Evolutionary conservation across 2,329 filamentous ascomycete genomes (phyloP).

Genomic region (Alternaria arborescens): DNA sequence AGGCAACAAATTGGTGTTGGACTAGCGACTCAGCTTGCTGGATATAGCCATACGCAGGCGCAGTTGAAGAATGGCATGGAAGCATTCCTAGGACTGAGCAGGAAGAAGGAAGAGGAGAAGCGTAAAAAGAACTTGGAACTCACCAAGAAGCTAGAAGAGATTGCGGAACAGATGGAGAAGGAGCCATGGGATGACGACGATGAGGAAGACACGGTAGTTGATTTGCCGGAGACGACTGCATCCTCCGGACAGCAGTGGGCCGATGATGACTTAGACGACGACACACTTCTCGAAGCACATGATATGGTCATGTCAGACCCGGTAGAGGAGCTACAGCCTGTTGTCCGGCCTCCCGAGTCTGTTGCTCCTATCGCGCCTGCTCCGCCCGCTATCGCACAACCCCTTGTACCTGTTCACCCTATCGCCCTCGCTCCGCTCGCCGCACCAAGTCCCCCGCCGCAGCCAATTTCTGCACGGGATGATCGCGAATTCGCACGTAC

Average conservation of each 20-base stretch:
- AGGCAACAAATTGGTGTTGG: slow-evolving; percentile 45
- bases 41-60: slow-evolving; percentile 51
- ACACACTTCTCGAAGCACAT: slow-evolving; percentile 41
- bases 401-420: slow-evolving; percentile 5
- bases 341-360: accelerated
- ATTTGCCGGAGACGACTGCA: slow-evolving; percentile 19
- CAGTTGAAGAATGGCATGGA: slow-evolving; percentile 51
- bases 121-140: slow-evolving; percentile 30
- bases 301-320: slow-evolving; percentile 40
- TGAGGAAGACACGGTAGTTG: slow-evolving; percentile 15
- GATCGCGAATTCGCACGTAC: slow-evolving; percentile 34
- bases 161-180: slow-evolving; percentile 35
- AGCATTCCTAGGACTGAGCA: slow-evolving; percentile 42
- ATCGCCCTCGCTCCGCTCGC: neutral
- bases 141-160: slow-evolving; percentile 30
- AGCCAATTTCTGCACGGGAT: slow-evolving; percentile 17
- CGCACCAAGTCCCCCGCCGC: neutral
- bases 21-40: slow-evolving; percentile 50
- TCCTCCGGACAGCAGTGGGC: slow-evolving; percentile 27
- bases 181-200: slow-evolving; percentile 47
- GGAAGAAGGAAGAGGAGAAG: slow-evolving; percentile 33
- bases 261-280: slow-evolving; percentile 47
- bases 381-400: neutral
- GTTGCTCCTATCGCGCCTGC: neutral
- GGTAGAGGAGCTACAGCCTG: slow-evolving; percentile 16